phyloP scores from a whole-genome alignment of 805 yeast species.

The Torulaspora gathmanii region DNA sequence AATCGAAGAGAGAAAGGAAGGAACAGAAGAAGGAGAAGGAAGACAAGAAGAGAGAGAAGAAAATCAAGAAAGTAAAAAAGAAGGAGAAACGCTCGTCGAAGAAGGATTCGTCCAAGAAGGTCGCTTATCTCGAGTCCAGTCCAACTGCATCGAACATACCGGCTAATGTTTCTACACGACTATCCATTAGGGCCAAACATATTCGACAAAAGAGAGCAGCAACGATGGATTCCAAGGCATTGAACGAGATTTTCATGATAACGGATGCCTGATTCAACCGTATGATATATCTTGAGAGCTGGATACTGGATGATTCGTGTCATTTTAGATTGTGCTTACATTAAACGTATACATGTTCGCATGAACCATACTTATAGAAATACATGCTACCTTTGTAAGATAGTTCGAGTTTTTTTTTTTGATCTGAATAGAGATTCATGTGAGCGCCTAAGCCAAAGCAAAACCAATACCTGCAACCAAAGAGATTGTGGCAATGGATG shows the following conservation, averaged over 20 bases:
- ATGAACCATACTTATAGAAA: conserved; percentile 6
- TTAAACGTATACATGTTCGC: neutral
- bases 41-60: conserved; percentile 33
- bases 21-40: conserved; percentile 29
- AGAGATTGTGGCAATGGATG: conserved; percentile 33
- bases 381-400: conserved; percentile 2
- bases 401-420: neutral
- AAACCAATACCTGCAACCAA: conserved; percentile 39
- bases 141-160: conserved; percentile 24
- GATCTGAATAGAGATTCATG: neutral
- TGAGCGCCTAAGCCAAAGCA: conserved; percentile 30
- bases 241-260: conserved; percentile 91
- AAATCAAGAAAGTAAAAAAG: conserved; percentile 30
- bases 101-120: conserved; percentile 28
- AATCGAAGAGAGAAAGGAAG: conserved; percentile 27
- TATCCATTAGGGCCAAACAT: conserved; percentile 79
- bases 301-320: neutral
- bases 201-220: conserved; percentile 89
- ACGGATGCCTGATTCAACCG: conserved; percentile 35
- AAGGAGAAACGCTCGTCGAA: conserved; percentile 30
- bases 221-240: conserved; percentile 79
- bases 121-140: conserved; percentile 27
- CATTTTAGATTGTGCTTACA: neutral
- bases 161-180: conserved; percentile 45
- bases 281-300: neutral